phyloP scores from a whole-genome alignment of 2,329 filamentous ascomycete species.

The Hirsutella rhossiliensis region DNA sequence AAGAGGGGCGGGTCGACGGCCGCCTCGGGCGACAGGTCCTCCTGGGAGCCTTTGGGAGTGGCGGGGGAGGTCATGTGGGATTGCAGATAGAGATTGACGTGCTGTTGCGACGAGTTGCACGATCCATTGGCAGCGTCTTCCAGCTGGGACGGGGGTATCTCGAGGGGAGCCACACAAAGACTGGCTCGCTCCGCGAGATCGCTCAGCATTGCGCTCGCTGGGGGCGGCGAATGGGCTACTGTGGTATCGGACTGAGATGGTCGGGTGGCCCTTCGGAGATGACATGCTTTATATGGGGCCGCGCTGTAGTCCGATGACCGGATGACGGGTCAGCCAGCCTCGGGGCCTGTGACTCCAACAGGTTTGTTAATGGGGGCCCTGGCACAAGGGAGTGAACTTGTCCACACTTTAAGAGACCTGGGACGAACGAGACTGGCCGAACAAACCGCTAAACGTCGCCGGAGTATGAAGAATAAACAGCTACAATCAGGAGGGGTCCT shows the following conservation, averaged over 20 bases:
- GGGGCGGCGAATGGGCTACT: conserved; percentile 11
- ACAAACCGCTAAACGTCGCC: too few relatives aligned
- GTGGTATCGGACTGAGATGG: conserved; percentile 15
- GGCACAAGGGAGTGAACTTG: too few relatives aligned
- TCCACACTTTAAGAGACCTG: too few relatives aligned
- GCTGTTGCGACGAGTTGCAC: conserved; percentile 14
- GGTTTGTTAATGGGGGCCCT: too few relatives aligned
- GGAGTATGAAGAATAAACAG: too few relatives aligned
- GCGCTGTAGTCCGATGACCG: too few relatives aligned
- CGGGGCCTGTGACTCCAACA: too few relatives aligned
- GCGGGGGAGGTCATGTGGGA: conserved; percentile 66
- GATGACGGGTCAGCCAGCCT: too few relatives aligned
- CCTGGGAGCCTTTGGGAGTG: conserved; percentile 58
- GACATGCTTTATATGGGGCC: too few relatives aligned
- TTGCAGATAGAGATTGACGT: conserved; percentile 30
- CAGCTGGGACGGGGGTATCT: conserved; percentile 32
- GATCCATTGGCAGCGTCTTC: conserved; percentile 16
- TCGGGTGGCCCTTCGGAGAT: not conserved
- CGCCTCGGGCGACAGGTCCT: conserved; percentile 35
- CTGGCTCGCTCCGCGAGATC: conserved; percentile 40
- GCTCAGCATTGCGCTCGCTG: conserved; percentile 23
- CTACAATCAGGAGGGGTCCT: too few relatives aligned
- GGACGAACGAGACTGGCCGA: too few relatives aligned
- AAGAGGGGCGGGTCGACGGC: conserved; percentile 50
- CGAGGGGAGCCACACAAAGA: conserved; percentile 48